phyloP scores from a whole-genome alignment of 2,329 filamentous ascomycete genomes.

The Aspergillus viridinutans region DNA sequence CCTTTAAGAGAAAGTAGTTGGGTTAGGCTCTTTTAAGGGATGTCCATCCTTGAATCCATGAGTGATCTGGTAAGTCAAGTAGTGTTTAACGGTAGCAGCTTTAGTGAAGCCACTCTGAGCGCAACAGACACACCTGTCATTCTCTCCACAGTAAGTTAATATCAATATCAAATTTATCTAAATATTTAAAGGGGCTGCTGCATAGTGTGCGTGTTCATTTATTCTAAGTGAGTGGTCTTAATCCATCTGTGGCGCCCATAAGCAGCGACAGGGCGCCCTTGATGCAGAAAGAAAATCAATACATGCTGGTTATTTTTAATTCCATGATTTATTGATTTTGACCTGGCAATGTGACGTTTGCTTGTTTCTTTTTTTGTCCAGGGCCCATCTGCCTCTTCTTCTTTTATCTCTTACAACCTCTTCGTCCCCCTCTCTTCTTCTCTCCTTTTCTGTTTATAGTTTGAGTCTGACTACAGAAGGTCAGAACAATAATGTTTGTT shows the following conservation, averaged over 20 bases:
- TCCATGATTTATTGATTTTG: neutral
- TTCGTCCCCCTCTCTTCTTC: neutral
- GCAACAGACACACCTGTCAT: too few relatives aligned
- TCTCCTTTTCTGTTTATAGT: neutral
- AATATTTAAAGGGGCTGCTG: neutral
- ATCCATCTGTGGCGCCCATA: neutral
- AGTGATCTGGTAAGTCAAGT: too few relatives aligned
- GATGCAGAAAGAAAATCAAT: neutral
- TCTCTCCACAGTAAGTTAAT: neutral
- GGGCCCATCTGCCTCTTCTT: constrained; percentile 3
- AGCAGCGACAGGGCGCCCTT: neutral
- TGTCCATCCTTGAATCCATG: too few relatives aligned
- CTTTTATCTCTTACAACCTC: neutral
- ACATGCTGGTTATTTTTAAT: neutral
- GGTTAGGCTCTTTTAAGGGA: too few relatives aligned
- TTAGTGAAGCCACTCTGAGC: too few relatives aligned
- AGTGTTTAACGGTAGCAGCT: too few relatives aligned
- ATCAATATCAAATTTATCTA: neutral
- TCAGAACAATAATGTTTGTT: neutral
- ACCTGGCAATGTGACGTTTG: neutral
- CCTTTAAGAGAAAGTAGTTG: neutral
- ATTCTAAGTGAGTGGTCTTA: neutral
- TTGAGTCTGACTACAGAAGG: neutral
- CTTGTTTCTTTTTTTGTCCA: neutral
- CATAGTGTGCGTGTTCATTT: neutral